phyloP scores from a whole-genome alignment of 2,329 filamentous ascomycete species.

The Aspergillus sp. region DNA sequence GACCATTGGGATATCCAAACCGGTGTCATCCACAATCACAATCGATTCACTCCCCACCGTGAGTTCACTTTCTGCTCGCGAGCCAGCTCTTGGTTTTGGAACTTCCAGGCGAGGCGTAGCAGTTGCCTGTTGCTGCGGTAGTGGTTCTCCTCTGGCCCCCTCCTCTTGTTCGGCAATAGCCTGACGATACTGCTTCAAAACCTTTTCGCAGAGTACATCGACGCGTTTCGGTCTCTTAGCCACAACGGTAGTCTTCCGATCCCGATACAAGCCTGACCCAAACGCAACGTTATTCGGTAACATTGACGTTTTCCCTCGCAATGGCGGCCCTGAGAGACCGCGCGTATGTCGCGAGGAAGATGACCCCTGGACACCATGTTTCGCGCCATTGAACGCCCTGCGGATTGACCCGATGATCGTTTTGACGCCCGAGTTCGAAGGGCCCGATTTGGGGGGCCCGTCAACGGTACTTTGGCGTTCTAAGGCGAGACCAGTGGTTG shows the following conservation, averaged over 20 bases:
- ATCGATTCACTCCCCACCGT: constrained; percentile 84
- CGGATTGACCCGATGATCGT: constrained; percentile 80
- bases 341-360: constrained; percentile 27
- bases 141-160: background rate
- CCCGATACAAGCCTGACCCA: constrained; percentile 37
- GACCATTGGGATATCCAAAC: constrained; percentile 31
- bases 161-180: constrained; percentile 44
- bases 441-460: constrained; percentile 17
- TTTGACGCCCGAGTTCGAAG: constrained; percentile 60
- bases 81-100: constrained; percentile 14
- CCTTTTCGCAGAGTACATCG: constrained; percentile 71
- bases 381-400: constrained; percentile 61
- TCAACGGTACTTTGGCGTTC: constrained; percentile 26
- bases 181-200: constrained; percentile 69
- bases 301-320: constrained; percentile 32
- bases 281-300: constrained; percentile 40
- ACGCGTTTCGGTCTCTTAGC: constrained; percentile 55
- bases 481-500: constrained; percentile 11
- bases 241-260: constrained; percentile 27
- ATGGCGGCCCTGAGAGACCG: constrained; percentile 24
- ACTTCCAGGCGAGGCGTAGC: constrained; percentile 3
- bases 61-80: constrained; percentile 45
- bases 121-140: constrained; percentile 2
- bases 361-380: constrained; percentile 29
- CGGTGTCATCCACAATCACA: constrained; percentile 68